These are phyloP conservation scores for Tricholoma flavovirens DNA, from an alignment of 768 basidiomycete species.

Conservation along the genomic window DNA sequence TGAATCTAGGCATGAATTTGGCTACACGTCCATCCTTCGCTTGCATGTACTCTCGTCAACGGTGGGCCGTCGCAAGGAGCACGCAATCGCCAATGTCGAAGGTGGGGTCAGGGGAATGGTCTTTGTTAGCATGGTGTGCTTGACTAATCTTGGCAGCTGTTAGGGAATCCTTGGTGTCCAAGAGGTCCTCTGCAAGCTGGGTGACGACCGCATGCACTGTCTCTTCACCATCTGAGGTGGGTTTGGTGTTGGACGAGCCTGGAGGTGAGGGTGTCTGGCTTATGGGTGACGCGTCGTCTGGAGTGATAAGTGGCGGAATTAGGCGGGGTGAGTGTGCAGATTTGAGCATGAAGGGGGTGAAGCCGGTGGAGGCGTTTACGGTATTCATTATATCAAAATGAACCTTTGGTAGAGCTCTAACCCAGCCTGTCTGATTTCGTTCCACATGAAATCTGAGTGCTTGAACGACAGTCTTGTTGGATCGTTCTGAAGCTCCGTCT, in stretches of 20 bases:
- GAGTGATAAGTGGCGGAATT: constrained; percentile 8
- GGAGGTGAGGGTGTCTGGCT: no score
- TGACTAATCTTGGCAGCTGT: no score
- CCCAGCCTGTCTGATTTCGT: constrained; percentile 23
- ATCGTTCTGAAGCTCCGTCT: constrained; percentile 22
- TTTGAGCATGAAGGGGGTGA: constrained; percentile 6
- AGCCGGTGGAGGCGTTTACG: not conserved
- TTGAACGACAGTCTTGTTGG: constrained; percentile 23
- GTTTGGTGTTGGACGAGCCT: no score
- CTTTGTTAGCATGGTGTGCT: no score
- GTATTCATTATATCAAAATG: constrained; percentile 26
- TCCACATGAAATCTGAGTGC: constrained; percentile 13
- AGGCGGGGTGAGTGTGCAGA: constrained; percentile 9
- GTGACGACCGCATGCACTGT: no score
- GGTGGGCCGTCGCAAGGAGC: no score
- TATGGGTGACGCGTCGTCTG: not conserved
- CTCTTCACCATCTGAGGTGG: no score
- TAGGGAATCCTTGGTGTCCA: no score
- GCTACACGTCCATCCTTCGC: no score
- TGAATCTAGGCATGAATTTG: not conserved
- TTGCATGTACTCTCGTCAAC: no score
- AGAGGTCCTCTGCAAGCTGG: no score
- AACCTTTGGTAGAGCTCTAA: constrained; percentile 19
- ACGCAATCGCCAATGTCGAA: no score
- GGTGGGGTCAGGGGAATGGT: not conserved